These are phyloP conservation scores for Tetrahymena elliotti DNA, from an alignment of 73 alveolate species.

Conservation along the genomic window DNA sequence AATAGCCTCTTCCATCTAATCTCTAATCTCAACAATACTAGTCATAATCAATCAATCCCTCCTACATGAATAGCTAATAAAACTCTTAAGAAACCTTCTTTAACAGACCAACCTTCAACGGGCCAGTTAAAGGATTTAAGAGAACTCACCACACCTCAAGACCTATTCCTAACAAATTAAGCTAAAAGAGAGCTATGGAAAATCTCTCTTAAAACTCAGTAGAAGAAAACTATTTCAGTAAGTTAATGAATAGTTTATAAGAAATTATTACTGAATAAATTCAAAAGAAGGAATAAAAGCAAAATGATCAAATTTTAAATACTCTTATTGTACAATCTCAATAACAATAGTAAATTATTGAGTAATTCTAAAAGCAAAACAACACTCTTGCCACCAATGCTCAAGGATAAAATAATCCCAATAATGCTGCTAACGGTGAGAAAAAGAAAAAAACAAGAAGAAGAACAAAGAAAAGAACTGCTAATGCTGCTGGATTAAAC, in stretches of 20 bases:
- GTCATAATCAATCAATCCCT: background rate
- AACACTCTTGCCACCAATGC: background rate
- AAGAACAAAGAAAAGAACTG: background rate
- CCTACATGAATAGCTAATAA: background rate
- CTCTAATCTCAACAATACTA: background rate
- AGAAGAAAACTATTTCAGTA: background rate
- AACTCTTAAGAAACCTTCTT: background rate
- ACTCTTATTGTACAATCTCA: background rate
- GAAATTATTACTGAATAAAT: background rate
- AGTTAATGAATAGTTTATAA: background rate
- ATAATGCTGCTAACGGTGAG: background rate
- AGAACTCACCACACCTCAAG: background rate
- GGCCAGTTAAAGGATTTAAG: background rate
- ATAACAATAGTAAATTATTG: background rate
- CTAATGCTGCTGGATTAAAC: background rate
- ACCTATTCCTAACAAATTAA: background rate
- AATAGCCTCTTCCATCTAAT: background rate
- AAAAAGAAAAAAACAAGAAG: background rate
- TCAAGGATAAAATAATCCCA: background rate
- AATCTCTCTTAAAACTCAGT: background rate
- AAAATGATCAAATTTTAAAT: background rate
- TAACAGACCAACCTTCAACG: background rate
- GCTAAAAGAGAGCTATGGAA: background rate
- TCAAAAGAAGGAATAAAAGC: background rate
- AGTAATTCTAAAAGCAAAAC: background rate